phyloP scores from a whole-genome alignment of 2,329 filamentous ascomycete genomes.

The Xylogone sp. region DNA sequence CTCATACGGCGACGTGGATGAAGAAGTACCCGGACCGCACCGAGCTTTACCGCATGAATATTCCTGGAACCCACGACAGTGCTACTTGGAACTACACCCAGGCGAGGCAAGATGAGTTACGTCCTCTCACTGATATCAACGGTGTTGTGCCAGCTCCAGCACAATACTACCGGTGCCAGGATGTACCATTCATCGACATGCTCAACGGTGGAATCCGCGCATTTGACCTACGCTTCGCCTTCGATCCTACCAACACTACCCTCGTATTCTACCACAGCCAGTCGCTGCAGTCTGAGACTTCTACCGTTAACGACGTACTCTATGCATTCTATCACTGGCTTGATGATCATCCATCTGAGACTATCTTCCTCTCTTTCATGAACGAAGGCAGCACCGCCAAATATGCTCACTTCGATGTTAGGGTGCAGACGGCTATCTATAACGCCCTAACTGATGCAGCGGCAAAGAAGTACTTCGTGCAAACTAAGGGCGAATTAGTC shows the following conservation, averaged over 20 bases:
- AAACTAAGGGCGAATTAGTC: conserved; percentile 30
- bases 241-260: conserved; percentile 39
- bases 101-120: conserved; percentile 35
- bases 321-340: conserved; percentile 47
- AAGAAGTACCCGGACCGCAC: conserved; percentile 36
- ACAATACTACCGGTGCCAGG: conserved; percentile 39
- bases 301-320: conserved; percentile 40
- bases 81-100: conserved; percentile 48
- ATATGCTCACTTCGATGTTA: conserved; percentile 29
- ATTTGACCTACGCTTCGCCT: conserved; percentile 47
- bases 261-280: conserved; percentile 46
- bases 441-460: conserved; percentile 33
- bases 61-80: conserved; percentile 47
- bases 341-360: conserved; percentile 40
- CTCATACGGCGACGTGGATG: conserved; percentile 41
- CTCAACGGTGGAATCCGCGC: conserved; percentile 43
- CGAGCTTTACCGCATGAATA: conserved; percentile 41
- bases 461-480: conserved; percentile 36
- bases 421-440: conserved; percentile 35
- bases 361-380: conserved; percentile 42
- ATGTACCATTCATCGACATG: conserved; percentile 31
- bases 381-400: conserved; percentile 36
- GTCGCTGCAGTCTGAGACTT: conserved; percentile 39
- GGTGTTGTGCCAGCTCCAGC: conserved; percentile 25
- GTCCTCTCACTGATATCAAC: conserved; percentile 36